These are phyloP conservation scores for Ophiosphaerella herpotricha DNA, from an alignment of 2,329 filamentous ascomycete species.

Conservation along the genomic window DNA sequence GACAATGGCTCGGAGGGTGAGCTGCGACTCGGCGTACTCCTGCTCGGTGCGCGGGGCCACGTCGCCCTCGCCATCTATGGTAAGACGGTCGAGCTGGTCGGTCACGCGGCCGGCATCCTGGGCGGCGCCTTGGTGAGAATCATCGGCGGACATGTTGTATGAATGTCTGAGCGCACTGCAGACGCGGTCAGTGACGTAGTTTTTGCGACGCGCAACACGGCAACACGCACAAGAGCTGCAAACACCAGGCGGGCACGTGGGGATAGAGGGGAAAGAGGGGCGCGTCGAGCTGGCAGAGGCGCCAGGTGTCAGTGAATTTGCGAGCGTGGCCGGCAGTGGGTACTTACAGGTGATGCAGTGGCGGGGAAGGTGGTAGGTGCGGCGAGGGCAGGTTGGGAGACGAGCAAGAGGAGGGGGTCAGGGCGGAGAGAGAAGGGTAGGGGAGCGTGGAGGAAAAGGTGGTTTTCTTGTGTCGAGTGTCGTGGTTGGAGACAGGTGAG, in stretches of 20 bases:
- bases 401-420: constrained; percentile 18
- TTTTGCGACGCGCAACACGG: constrained; percentile 14
- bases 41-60: constrained; percentile 89
- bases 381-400: constrained; percentile 15
- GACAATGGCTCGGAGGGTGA: constrained; percentile 95
- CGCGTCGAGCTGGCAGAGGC: constrained; percentile 13
- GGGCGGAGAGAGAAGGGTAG: constrained; percentile 21
- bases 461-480: constrained; percentile 12
- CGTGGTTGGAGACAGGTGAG: constrained; percentile 22
- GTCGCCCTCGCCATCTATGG: constrained; percentile 61
- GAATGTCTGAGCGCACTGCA: constrained; percentile 37
- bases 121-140: constrained; percentile 36
- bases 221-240: constrained; percentile 21
- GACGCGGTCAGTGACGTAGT: constrained; percentile 34
- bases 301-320: constrained; percentile 28
- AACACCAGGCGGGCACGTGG: constrained; percentile 4
- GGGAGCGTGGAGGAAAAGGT: constrained; percentile 11
- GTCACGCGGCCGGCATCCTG: constrained; percentile 45
- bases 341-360: constrained; percentile 40
- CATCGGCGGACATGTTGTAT: constrained; percentile 51
- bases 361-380: constrained; percentile 37
- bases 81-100: constrained; percentile 50
- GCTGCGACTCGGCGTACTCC: constrained; percentile 89
- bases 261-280: constrained; percentile 10
- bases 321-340: constrained; percentile 23